These are phyloP conservation scores for Magnaporthiopsis rhizophila DNA, from an alignment of 2,329 filamentous ascomycete species.

Conservation along the genomic window DNA sequence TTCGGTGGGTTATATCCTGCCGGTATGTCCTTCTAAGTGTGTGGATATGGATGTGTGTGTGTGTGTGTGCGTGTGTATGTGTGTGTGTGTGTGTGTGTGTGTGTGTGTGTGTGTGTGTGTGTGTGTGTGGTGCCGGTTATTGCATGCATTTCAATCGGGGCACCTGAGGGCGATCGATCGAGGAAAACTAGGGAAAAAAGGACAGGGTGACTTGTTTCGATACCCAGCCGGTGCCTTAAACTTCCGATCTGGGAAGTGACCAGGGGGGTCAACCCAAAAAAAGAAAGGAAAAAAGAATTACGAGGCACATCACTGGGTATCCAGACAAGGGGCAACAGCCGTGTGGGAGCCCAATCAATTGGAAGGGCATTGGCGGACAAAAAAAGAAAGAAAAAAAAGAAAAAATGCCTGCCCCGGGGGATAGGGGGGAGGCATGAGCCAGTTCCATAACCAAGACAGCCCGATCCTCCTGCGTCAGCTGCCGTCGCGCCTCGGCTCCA, in stretches of 20 bases:
- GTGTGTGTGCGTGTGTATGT: too few species aligned
- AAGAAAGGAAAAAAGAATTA: background rate
- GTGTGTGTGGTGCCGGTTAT: background rate
- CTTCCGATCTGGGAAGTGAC: background rate
- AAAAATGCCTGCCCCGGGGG: too few species aligned
- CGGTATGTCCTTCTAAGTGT: background rate
- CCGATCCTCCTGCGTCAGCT: background rate
- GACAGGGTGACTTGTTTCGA: background rate
- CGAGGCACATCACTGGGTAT: background rate
- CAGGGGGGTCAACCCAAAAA: background rate
- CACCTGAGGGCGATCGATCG: background rate
- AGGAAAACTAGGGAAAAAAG: background rate
- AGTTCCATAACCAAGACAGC: background rate
- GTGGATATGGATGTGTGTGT: too few species aligned
- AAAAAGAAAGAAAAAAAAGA: background rate
- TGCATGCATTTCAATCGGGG: background rate
- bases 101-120: too few species aligned
- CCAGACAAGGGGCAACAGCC: background rate
- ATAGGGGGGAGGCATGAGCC: background rate
- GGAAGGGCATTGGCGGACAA: background rate
- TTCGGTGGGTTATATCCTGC: background rate
- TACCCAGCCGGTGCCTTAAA: background rate
- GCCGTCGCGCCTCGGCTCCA: background rate
- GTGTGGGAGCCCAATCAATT: background rate
- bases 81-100: too few species aligned